Evolutionary conservation across 2,329 filamentous ascomycete species (phyloP).

Genomic region (Ophiostoma sp.): DNA sequence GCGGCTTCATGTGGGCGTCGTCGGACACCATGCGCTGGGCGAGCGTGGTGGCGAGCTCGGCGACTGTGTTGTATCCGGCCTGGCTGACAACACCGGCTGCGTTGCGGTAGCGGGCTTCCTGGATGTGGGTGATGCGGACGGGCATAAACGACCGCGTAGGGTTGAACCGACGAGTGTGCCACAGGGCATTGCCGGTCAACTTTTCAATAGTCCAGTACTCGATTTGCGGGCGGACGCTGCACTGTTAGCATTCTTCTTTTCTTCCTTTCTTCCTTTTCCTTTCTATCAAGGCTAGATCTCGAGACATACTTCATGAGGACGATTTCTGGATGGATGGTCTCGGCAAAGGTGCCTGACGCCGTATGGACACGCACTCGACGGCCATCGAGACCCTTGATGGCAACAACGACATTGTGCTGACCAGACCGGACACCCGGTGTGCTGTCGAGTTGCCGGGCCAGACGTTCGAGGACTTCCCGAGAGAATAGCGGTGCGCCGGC

Average conservation of each 20-base stretch:
- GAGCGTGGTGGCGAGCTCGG: slow-evolving; percentile 21
- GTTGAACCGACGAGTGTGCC: slow-evolving; percentile 25
- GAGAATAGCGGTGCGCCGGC: slow-evolving; percentile 26
- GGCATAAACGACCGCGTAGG: slow-evolving; percentile 20
- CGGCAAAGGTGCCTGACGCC: slow-evolving; percentile 14
- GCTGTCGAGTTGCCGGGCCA: slow-evolving; percentile 24
- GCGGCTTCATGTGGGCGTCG: background rate
- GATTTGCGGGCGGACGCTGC: slow-evolving; percentile 23
- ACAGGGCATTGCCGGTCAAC: slow-evolving; percentile 24
- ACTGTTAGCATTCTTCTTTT: background rate
- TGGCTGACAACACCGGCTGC: slow-evolving; percentile 17
- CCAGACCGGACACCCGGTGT: slow-evolving; percentile 23
- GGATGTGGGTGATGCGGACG: slow-evolving; percentile 24
- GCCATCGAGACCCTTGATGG: slow-evolving; percentile 25
- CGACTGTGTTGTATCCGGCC: slow-evolving; percentile 14
- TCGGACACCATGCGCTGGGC: slow-evolving; percentile 14
- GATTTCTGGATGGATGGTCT: slow-evolving; percentile 25
- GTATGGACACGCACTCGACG: slow-evolving; percentile 20
- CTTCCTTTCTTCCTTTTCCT: background rate
- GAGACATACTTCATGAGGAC: slow-evolving; percentile 24
- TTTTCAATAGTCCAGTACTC: slow-evolving; percentile 26
- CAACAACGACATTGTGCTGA: slow-evolving; percentile 15
- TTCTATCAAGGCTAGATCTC: too few species aligned
- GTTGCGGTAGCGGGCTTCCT: slow-evolving; percentile 24
- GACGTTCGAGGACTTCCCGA: slow-evolving; percentile 20